phyloP scores from a whole-genome alignment of 805 yeast genomes.

The Torulaspora microellipsoides region DNA sequence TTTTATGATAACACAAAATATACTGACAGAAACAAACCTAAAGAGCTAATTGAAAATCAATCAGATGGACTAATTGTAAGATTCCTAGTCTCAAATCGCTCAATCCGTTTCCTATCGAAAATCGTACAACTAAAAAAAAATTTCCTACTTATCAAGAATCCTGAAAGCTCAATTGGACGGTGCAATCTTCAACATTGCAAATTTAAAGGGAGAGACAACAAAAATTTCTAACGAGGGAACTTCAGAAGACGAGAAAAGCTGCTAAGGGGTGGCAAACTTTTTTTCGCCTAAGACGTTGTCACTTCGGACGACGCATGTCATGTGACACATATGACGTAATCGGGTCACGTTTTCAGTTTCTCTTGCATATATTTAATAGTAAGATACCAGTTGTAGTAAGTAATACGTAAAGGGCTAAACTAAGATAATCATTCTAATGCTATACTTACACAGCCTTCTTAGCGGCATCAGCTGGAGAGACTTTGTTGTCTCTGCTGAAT shows the following conservation, averaged over 20 bases:
- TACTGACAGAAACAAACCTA: too few relatives aligned
- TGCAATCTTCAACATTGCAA: neutral
- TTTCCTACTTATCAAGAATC: neutral
- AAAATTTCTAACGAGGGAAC: conserved; percentile 1
- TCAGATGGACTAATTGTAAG: too few relatives aligned
- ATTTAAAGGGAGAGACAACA: conserved; percentile 7
- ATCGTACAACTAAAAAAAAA: neutral
- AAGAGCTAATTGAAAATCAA: too few relatives aligned
- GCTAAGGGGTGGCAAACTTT: conserved; percentile 1
- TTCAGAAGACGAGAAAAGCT: neutral
- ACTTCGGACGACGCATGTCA: neutral
- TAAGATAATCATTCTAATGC: conserved; percentile 5
- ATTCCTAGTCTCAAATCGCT: too few relatives aligned
- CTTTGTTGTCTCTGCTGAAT: conserved; percentile 94
- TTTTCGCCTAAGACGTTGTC: neutral
- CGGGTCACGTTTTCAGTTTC: too few relatives aligned
- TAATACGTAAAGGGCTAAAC: conserved; percentile 1
- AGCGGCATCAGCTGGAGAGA: conserved; percentile 96
- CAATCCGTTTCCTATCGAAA: neutral
- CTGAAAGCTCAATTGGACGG: neutral
- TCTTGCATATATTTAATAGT: neutral
- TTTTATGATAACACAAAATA: too few relatives aligned
- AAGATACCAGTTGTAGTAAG: conserved; percentile 1
- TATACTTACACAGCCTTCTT: conserved; percentile 66
- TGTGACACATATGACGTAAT: neutral